Conservation (phyloP, 2,329 filamentous ascomycete species). For the Ophiostoma sp. region DNA sequence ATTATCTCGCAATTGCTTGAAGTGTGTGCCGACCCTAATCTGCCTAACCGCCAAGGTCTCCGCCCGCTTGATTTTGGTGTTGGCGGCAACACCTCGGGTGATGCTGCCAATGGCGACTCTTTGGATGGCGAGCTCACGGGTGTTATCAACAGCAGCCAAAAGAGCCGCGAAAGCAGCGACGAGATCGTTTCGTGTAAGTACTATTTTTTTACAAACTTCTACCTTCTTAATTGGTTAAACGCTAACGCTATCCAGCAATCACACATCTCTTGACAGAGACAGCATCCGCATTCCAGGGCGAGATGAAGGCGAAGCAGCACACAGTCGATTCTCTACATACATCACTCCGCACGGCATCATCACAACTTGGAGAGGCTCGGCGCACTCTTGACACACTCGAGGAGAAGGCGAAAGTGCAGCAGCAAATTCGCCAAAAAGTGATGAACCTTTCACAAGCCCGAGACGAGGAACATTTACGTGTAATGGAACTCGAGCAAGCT, state of each 20-base stretch:
- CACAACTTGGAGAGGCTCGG: constrained; percentile 71
- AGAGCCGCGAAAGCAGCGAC: constrained; percentile 66
- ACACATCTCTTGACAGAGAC: constrained; percentile 76
- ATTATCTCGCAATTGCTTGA: constrained; percentile 97
- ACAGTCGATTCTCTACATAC: constrained; percentile 76
- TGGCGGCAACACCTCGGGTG: constrained; percentile 56
- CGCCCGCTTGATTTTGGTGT: constrained; percentile 93
- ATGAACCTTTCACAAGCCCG: constrained; percentile 70
- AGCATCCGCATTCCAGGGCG: constrained; percentile 70
- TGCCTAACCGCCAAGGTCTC: constrained; percentile 83
- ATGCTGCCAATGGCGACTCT: constrained; percentile 41
- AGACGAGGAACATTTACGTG: constrained; percentile 59
- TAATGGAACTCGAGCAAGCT: constrained; percentile 45
- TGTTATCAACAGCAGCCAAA: constrained; percentile 44
- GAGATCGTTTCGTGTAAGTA: constrained; percentile 75
- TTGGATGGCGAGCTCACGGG: constrained; percentile 42
- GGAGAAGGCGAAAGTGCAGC: constrained; percentile 57
- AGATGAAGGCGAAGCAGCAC: constrained; percentile 77
- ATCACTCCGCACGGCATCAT: constrained; percentile 73
- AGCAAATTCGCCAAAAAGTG: constrained; percentile 65
- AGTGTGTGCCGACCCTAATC: constrained; percentile 87
- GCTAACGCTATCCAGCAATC: constrained; percentile 56
- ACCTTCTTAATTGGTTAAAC: neutral
- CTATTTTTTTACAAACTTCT: no score
- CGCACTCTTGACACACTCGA: constrained; percentile 67